phyloP scores from a whole-genome alignment of 1,139 yeast genomes.

The Lodderomyces theae region DNA sequence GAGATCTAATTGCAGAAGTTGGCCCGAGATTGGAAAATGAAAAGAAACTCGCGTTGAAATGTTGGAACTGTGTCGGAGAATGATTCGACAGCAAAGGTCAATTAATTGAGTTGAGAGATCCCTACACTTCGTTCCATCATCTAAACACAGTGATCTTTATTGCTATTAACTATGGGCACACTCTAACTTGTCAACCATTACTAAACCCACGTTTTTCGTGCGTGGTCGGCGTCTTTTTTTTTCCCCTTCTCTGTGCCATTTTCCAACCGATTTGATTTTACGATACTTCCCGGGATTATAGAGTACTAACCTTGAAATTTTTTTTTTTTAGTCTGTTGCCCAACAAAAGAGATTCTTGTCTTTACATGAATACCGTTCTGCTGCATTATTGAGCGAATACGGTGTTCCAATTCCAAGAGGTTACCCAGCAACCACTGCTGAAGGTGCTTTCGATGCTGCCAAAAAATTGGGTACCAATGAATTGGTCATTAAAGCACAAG shows the following conservation, averaged over 20 bases:
- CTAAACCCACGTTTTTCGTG: too few species aligned
- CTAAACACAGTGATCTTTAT: too few species aligned
- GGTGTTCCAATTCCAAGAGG: conserved; percentile 93
- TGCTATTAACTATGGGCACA: too few species aligned
- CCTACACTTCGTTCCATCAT: too few species aligned
- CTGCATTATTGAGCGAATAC: conserved; percentile 75
- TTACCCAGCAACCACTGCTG: conserved; percentile 84
- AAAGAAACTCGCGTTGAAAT: too few species aligned
- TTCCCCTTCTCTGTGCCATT: too few species aligned
- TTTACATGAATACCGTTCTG: conserved; percentile 95
- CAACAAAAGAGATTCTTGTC: conserved; percentile 68
- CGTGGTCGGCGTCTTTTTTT: neutral
- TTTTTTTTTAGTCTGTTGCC: conserved; percentile 17
- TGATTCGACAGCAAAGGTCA: too few species aligned
- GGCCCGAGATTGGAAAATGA: too few species aligned
- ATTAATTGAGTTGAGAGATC: too few species aligned
- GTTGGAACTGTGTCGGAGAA: too few species aligned
- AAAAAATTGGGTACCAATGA: conserved; percentile 63
- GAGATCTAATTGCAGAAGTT: too few species aligned
- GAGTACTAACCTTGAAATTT: neutral
- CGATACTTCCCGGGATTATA: neutral
- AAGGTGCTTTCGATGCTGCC: conserved; percentile 84
- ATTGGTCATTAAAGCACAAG: conserved; percentile 96
- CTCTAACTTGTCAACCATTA: too few species aligned
- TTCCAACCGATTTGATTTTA: neutral